Conservation (phyloP, 2,329 filamentous ascomycete genomes). For the Aspergillus pseudoviridinutans region DNA sequence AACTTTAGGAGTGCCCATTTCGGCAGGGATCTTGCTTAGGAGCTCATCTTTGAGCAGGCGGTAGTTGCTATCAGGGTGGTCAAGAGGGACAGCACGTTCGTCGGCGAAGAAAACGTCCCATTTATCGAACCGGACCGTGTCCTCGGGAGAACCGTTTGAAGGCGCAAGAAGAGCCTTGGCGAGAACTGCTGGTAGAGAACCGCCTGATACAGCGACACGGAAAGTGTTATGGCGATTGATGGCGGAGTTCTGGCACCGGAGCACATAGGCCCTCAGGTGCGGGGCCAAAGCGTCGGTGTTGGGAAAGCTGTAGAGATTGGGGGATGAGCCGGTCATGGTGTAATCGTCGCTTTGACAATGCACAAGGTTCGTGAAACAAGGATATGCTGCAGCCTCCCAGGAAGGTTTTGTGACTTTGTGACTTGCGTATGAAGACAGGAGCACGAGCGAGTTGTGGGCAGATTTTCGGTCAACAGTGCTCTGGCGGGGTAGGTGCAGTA, state of each 20-base stretch:
- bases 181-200: conserved; percentile 84
- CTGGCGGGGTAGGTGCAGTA: conserved; percentile 3
- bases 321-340: conserved; percentile 39
- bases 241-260: conserved; percentile 75
- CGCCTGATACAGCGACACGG: conserved; percentile 89
- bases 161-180: conserved; percentile 72
- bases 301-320: conserved; percentile 76
- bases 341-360: conserved; percentile 2
- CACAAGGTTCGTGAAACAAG: not conserved
- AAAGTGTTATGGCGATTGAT: conserved; percentile 77
- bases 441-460: not conserved
- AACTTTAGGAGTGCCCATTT: conserved; percentile 64
- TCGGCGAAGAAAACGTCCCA: conserved; percentile 99
- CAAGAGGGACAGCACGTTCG: conserved; percentile 87
- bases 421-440: not conserved
- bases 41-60: conserved; percentile 80
- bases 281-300: conserved; percentile 66
- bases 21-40: conserved; percentile 76
- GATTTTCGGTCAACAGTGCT: conserved; percentile 2
- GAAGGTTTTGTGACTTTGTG: not conserved
- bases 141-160: conserved; percentile 49
- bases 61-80: conserved; percentile 94
- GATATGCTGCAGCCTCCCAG: not conserved
- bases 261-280: conserved; percentile 75
- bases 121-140: conserved; percentile 70